These are phyloP conservation scores for Verticillium dahliae DNA, from an alignment of 2,329 filamentous ascomycete genomes.

Conservation along the genomic window DNA sequence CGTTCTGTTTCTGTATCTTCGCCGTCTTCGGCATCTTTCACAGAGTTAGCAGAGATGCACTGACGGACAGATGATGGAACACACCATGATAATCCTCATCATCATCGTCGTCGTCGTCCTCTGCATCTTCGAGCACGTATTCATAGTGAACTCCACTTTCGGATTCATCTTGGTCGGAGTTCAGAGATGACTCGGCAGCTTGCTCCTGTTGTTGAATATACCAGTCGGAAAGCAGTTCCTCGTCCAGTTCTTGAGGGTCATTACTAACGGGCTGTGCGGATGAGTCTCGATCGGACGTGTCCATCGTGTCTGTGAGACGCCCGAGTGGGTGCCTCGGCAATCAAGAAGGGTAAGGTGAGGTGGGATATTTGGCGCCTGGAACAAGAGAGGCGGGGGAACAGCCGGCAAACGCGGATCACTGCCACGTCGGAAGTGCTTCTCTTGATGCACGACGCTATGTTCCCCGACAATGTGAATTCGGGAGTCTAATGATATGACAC, in stretches of 20 bases:
- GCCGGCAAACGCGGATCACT: not conserved
- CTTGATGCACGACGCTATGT: not conserved
- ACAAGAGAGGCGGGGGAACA: not conserved
- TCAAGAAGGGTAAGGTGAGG: not conserved
- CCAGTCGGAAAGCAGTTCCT: not conserved
- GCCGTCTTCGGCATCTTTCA: conserved; percentile 18
- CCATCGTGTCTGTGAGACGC: not conserved
- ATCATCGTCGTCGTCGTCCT: conserved; percentile 17
- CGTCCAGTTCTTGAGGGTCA: not conserved
- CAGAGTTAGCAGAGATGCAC: not conserved
- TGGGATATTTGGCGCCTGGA: not conserved
- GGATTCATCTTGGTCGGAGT: conserved; percentile 26
- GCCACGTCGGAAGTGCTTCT: not conserved
- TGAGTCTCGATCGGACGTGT: not conserved
- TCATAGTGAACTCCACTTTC: conserved; percentile 25
- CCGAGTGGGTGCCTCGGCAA: not conserved
- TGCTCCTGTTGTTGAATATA: not conserved
- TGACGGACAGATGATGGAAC: not conserved
- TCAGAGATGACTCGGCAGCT: not conserved
- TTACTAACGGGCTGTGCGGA: not conserved
- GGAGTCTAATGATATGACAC: not conserved
- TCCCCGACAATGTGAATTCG: not conserved
- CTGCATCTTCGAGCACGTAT: conserved; percentile 9
- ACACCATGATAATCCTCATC: conserved; percentile 11
- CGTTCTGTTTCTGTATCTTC: conserved; percentile 11